phyloP scores from a whole-genome alignment of 768 basidiomycete genomes.

The Hygrophorus pudorinus region DNA sequence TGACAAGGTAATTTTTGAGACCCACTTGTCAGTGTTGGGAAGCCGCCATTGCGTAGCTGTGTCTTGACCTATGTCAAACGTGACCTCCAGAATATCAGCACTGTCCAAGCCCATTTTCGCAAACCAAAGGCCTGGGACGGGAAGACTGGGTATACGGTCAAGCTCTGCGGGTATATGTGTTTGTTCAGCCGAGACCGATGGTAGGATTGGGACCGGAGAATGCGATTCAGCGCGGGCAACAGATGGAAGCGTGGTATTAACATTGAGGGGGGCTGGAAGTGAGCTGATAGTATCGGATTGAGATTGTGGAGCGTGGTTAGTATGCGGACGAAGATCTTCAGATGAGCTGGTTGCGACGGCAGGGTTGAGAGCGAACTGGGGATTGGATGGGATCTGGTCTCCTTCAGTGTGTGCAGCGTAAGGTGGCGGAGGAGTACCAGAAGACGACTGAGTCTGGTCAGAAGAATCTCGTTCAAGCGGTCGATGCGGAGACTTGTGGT shows the following conservation, averaged over 20 bases:
- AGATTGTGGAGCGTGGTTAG: no score
- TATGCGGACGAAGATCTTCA: no score
- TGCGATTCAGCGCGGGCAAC: no score
- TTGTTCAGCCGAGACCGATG: no score
- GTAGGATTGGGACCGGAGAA: no score
- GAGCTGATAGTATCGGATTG: background rate
- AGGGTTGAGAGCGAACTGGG: background rate
- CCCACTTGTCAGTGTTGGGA: background rate
- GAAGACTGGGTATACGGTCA: background rate
- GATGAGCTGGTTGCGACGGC: no score
- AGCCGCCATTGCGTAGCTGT: background rate
- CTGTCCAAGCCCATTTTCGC: slow-evolving; percentile 5
- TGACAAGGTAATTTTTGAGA: background rate
- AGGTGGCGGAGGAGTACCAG: background rate
- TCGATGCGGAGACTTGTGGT: background rate
- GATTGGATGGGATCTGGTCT: background rate
- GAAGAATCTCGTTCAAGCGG: background rate
- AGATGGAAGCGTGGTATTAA: no score
- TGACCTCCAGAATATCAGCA: slow-evolving; percentile 2
- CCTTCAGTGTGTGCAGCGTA: background rate
- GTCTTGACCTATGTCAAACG: slow-evolving; percentile 2
- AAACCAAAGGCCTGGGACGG: slow-evolving; percentile 9
- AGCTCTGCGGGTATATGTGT: no score
- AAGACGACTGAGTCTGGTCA: background rate
- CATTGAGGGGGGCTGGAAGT: background rate